phyloP scores from a whole-genome alignment of 768 basidiomycete species.

The Tylopilus rubrobrunneus region DNA sequence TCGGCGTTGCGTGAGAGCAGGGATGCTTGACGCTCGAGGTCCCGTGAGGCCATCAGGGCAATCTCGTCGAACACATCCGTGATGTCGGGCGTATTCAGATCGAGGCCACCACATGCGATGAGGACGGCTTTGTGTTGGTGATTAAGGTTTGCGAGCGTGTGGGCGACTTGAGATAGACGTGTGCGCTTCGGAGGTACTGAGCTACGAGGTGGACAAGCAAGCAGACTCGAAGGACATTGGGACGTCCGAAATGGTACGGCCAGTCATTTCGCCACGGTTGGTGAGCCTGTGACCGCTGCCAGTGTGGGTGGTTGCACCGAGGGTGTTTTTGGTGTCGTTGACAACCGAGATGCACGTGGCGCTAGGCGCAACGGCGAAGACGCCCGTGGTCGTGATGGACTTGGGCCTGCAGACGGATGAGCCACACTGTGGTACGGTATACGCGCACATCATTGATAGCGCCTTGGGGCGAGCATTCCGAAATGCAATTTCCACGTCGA shows the following conservation, averaged over 20 bases:
- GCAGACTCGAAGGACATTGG: constrained; percentile 33
- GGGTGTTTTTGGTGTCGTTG: constrained; percentile 67
- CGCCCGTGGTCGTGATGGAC: constrained; percentile 27
- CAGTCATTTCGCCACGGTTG: constrained; percentile 53
- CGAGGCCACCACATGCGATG: constrained; percentile 68
- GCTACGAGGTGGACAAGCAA: constrained; percentile 47
- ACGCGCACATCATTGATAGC: constrained; percentile 54
- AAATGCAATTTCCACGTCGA: constrained; percentile 77
- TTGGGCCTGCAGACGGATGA: constrained; percentile 33
- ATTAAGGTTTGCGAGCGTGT: constrained; percentile 49
- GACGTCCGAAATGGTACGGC: constrained; percentile 45
- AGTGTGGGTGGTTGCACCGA: constrained; percentile 58
- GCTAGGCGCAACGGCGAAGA: constrained; percentile 66
- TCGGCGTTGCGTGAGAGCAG: no score
- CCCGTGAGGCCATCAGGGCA: constrained; percentile 46
- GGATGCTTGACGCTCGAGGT: constrained; percentile 46
- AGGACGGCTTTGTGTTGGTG: constrained; percentile 67
- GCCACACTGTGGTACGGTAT: no score
- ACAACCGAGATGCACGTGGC: constrained; percentile 68
- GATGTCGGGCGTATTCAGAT: constrained; percentile 62
- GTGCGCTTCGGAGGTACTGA: constrained; percentile 63
- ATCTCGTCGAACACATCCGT: constrained; percentile 68
- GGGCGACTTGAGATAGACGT: constrained; percentile 61
- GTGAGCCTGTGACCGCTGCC: constrained; percentile 42
- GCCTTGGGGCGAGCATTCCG: constrained; percentile 75